Base-by-base conservation (phyloP, 805 yeast genomes). In the Komagataella pseudopastoris region DNA sequence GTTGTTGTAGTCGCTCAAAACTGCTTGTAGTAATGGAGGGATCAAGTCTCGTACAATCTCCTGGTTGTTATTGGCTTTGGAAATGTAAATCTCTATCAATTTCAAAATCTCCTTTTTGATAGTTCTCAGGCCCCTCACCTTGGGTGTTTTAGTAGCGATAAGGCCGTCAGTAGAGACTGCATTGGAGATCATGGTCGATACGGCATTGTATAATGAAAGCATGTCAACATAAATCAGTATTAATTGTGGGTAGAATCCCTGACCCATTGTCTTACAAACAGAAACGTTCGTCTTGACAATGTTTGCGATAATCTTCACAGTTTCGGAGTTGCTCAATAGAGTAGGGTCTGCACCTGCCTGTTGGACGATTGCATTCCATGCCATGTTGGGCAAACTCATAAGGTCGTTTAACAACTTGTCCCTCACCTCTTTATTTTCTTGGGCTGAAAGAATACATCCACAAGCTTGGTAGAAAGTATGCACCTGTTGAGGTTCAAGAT, bases 381-480 rank as follows among this genome's bases (percentile, higher is more conserved):
- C 99, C 69, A 81, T 76, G 67, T 93, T 93, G 46, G 99, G 99
- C 55, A 90, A 70, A 49, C 78, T 76, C 99, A 93, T 93, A 59
- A 93, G 74, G 51, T 88, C 90, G 50, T 74, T 65, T 51, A 89
- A 74, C 51, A 90, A 72, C 54, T 82, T 77, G 54, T 86, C 88
- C 66, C 93, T 82, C 44, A 77, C 75, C 10, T 77, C 79, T 55
- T 75, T 72, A 47, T 82, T 76, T 44, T 83, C 79, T 66, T 91
- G 97, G 10, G 96, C 96, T 51, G 90, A 80, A 44, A 93, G 79
- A 52, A 93, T 91, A 54, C 85, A 81, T 59, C 97, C 97, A 72
- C 98, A 91, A 1, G 99, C 98, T 70, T 87, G 96, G 66, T 93
- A 93, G 64, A 93, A 93, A 1, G 97, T 89, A 66, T 93, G 99